A percentile compares a stretch with the other conserved stretches of the same genome.
These are phyloP conservation scores for Tetraselmis chui DNA, from an alignment of 139 green algal genomes.

Conservation along the genomic window DNA sequence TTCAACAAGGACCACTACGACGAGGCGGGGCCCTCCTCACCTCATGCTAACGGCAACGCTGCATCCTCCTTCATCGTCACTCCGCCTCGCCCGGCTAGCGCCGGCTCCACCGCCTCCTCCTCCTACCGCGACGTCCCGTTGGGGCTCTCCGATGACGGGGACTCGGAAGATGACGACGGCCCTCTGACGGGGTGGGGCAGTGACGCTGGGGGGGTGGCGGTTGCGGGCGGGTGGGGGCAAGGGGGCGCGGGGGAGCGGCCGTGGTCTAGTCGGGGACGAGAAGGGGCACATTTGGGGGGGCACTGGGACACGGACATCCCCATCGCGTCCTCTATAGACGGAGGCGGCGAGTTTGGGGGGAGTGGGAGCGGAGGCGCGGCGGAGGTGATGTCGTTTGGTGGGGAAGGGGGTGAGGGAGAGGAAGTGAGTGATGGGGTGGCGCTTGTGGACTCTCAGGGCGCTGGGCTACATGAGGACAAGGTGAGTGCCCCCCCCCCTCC, in stretches of 20 bases:
- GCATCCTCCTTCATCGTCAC: not conserved
- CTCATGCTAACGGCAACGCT: not conserved
- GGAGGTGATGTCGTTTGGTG: too few species aligned
- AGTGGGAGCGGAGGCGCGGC: too few species aligned
- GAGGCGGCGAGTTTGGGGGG: too few species aligned
- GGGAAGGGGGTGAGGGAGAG: too few species aligned
- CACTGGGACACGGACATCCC: not conserved
- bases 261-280: not conserved
- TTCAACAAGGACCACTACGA: not conserved
- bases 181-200: not conserved
- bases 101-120: not conserved
- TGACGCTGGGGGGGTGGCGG: not conserved
- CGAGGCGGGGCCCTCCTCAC: not conserved
- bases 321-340: not conserved
- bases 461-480: not conserved
- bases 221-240: not conserved
- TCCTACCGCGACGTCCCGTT: not conserved
- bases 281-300: not conserved
- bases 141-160: not conserved
- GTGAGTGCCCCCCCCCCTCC: not conserved
- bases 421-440: too few species aligned
- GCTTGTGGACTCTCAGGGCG: not conserved
- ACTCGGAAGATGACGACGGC: not conserved
- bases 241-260: not conserved
- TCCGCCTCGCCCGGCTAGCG: not conserved